These are phyloP conservation scores for Clonostachys byssicola DNA, from an alignment of 2,329 filamentous ascomycete species.

Conservation along the genomic window DNA sequence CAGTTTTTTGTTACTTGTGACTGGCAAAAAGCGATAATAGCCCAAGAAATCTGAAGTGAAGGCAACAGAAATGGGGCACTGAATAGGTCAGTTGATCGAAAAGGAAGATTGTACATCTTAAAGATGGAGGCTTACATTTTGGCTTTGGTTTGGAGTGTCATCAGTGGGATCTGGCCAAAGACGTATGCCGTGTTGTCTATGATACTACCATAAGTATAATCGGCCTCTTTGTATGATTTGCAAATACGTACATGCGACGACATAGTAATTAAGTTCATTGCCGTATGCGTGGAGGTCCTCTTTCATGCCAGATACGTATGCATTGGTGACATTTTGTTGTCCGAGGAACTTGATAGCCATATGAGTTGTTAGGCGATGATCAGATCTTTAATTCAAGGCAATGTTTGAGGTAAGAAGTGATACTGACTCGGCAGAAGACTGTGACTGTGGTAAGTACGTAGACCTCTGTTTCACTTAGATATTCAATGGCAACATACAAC, in stretches of 20 bases:
- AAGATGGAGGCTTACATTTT: conserved; percentile 9
- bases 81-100: not conserved
- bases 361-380: not conserved
- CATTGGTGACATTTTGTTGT: conserved; percentile 21
- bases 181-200: conserved; percentile 32
- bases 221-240: not conserved
- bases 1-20: conserved; percentile 13
- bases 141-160: conserved; percentile 17
- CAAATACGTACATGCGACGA: conserved; percentile 17
- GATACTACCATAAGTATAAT: conserved; percentile 4
- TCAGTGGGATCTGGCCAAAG: conserved; percentile 15
- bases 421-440: conserved; percentile 6
- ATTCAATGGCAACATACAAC: conserved; percentile 9
- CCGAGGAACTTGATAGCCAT: conserved; percentile 3
- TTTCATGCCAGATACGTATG: conserved; percentile 29
- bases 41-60: conserved; percentile 13
- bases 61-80: conserved; percentile 15
- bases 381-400: not conserved
- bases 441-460: not conserved
- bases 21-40: conserved; percentile 16
- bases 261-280: conserved; percentile 19
- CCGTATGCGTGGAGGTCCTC: conserved; percentile 20
- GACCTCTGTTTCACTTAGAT: not conserved
- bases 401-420: not conserved
- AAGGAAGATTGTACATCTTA: not conserved